A percentile compares a stretch with the other conserved stretches of the same genome.
These are phyloP conservation scores for Jamesozyma lodderae DNA, from an alignment of 805 yeast species.

Conservation along the genomic window DNA sequence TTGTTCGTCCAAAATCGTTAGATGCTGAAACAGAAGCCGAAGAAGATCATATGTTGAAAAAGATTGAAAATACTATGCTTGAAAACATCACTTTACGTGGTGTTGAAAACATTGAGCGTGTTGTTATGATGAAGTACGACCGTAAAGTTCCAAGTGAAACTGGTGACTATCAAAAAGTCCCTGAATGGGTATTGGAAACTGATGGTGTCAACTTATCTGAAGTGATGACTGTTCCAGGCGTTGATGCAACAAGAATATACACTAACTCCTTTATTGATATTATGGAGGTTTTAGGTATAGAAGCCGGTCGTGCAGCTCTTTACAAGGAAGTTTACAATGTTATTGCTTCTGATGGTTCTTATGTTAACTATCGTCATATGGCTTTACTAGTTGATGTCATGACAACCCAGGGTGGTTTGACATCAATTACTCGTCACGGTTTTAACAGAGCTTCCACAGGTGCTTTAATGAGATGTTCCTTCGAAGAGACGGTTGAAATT, in stretches of 20 bases:
- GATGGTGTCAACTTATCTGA: constrained; percentile 96
- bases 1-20: constrained; percentile 85
- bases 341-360: constrained; percentile 98
- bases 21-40: constrained; percentile 94
- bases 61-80: constrained; percentile 92
- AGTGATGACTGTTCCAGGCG: constrained; percentile 92
- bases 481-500: constrained; percentile 98
- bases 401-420: constrained; percentile 96
- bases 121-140: constrained; percentile 74
- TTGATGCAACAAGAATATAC: constrained; percentile 81
- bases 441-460: constrained; percentile 98
- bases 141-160: constrained; percentile 60
- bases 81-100: constrained; percentile 93
- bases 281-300: constrained; percentile 91
- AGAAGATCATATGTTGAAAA: constrained; percentile 92
- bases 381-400: constrained; percentile 94
- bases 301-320: constrained; percentile 92
- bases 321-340: constrained; percentile 93
- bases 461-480: constrained; percentile 98
- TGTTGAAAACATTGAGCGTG: constrained; percentile 83
- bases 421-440: constrained; percentile 99
- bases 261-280: constrained; percentile 96
- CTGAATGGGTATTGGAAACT: constrained; percentile 97
- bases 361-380: constrained; percentile 97
- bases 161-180: constrained; percentile 82